phyloP scores from a whole-genome alignment of 768 basidiomycete genomes.

The Kwoniella mangroviensis region DNA sequence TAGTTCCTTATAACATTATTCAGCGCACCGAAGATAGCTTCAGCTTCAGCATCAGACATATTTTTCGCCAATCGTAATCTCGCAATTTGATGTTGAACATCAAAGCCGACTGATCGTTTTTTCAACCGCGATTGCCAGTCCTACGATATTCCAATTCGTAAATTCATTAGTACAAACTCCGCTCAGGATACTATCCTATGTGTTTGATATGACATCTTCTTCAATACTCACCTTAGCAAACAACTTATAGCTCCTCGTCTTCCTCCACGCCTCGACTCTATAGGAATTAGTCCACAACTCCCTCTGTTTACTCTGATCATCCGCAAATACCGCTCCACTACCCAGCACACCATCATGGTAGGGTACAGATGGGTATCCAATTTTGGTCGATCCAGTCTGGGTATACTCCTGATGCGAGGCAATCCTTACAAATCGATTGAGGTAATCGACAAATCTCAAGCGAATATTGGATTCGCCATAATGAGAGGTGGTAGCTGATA shows the following conservation, averaged over 20 bases:
- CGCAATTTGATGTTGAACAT: conserved; percentile 82
- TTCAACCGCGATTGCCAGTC: conserved; percentile 68
- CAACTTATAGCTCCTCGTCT: conserved; percentile 77
- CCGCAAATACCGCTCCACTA: conserved; percentile 77
- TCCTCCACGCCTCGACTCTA: conserved; percentile 91
- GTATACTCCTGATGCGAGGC: conserved; percentile 91
- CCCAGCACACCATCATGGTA: conserved; percentile 68
- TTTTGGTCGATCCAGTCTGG: conserved; percentile 70
- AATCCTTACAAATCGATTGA: conserved; percentile 80
- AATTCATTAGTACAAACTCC: not conserved
- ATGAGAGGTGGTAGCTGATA: conserved; percentile 83
- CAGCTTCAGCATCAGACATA: conserved; percentile 73
- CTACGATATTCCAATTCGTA: conserved; percentile 58
- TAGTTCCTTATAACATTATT: conserved; percentile 75
- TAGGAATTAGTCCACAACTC: conserved; percentile 78
- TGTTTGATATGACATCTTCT: too few relatives aligned
- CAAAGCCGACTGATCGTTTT: conserved; percentile 73
- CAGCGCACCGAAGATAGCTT: conserved; percentile 74
- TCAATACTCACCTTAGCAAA: conserved; percentile 66
- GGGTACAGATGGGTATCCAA: conserved; percentile 70
- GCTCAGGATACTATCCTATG: too few relatives aligned
- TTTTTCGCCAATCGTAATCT: conserved; percentile 75
- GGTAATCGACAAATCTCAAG: conserved; percentile 86
- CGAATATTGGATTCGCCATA: conserved; percentile 89
- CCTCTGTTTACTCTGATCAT: conserved; percentile 68